Base-by-base conservation (phyloP, 2,329 filamentous ascomycete genomes). In the Coniochaeta sp. region DNA sequence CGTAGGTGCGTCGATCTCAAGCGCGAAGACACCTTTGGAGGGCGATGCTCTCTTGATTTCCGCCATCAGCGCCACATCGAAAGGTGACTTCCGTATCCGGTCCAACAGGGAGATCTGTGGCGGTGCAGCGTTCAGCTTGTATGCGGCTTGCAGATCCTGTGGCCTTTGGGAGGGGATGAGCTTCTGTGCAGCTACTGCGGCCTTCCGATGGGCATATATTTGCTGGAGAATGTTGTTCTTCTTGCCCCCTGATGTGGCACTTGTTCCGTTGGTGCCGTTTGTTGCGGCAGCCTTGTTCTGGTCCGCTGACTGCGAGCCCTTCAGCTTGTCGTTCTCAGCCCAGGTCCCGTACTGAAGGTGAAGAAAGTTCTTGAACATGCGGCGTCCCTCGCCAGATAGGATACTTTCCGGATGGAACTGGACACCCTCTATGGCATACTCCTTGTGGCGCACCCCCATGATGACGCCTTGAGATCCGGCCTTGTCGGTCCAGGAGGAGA, bases 331-430 rank as follows among this genome's bases (percentile, higher is more conserved):
- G 67, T 93, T 93, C 69, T 93, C 91, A 58, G 84, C 84, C 95
- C 95, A 99, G 56, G 92, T 97, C 26, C 95, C 95, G 22, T 91
- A 90, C 67, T 88, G 90, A 82, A 96, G 88, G 61, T 81, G 82
- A 62, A 99, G 77, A 73, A 99, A 99, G 74, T 98, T 99, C 70
- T 86, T 88, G 71, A 99, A 85, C 90, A 99, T 97, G 38, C 83
- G 77, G 38, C 93, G 87, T 3, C 96, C 95, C 61, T 95, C 86
- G 54, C 89, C 91, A 0, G 93, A 97, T 58, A 99, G 78, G 61
- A 99, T 99, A 72, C 93, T 98, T 75, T 99, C 95, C 0, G 95
- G 95, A 67, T 99, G 95, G 68, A 98, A 99, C 71, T 99, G 95
- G 17, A 99, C 95, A 44, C 93, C 95, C 73, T 99, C 95, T n/a